Evolutionary conservation across 768 basidiomycete species (phyloP).

Genomic region (Leccinum obscurum): DNA sequence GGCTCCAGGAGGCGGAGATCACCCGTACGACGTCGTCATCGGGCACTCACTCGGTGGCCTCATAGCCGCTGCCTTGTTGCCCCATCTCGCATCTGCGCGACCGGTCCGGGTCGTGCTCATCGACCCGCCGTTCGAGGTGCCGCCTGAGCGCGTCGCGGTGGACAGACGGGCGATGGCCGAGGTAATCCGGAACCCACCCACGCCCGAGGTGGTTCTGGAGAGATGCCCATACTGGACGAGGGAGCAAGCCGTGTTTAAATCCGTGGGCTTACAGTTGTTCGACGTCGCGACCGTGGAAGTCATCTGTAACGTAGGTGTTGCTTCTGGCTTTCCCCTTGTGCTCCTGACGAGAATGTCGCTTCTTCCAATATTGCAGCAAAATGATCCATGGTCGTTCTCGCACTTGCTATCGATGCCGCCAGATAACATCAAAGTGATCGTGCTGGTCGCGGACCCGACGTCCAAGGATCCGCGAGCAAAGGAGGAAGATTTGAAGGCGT

Average conservation of each 20-base stretch:
- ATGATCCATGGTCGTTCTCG: conserved; percentile 21
- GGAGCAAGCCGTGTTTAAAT: conserved; percentile 3
- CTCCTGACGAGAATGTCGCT: not conserved
- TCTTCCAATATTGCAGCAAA: conserved; percentile 16
- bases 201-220: not conserved
- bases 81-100: conserved; percentile 12
- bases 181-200: not conserved
- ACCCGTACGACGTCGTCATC: conserved; percentile 13
- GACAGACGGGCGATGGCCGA: fast-evolving
- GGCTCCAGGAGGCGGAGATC: not conserved
- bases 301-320: conserved; percentile 13
- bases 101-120: conserved; percentile 17
- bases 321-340: not conserved
- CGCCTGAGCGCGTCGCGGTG: not conserved
- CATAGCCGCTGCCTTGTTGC: conserved; percentile 15
- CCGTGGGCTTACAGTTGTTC: not conserved
- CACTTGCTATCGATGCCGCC: conserved; percentile 4
- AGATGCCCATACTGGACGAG: no score
- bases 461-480: not conserved
- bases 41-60: conserved; percentile 25
- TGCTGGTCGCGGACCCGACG: conserved; percentile 16
- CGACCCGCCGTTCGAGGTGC: conserved; percentile 18
- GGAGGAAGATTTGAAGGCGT: conserved; percentile 5
- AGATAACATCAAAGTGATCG: conserved; percentile 10
- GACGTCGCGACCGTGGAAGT: conserved; percentile 4